phyloP scores from a whole-genome alignment of 768 basidiomycete species.

The Auriscalpium microsporum region DNA sequence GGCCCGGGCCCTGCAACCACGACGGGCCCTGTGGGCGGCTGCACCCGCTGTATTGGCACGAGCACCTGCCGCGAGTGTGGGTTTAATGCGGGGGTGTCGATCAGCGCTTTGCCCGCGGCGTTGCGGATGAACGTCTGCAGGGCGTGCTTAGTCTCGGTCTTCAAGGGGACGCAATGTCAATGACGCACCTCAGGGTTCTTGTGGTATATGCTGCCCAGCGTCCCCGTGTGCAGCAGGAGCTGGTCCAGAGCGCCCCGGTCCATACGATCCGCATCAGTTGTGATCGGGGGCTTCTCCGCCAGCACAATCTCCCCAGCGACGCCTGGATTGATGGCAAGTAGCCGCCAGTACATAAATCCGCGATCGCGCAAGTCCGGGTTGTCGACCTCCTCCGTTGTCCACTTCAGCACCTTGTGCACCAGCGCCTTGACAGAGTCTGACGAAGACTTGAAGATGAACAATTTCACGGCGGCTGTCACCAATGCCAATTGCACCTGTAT shows the following conservation, averaged over 20 bases:
- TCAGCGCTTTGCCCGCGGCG: conserved; percentile 72
- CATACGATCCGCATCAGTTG: conserved; percentile 97
- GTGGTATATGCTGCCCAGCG: conserved; percentile 93
- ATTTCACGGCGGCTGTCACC: conserved; percentile 89
- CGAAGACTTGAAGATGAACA: conserved; percentile 84
- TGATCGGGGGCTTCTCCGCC: conserved; percentile 89
- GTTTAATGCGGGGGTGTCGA: conserved; percentile 88
- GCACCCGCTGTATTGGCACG: conserved; percentile 48
- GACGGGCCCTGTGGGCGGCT: conserved; percentile 35
- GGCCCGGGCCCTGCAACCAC: conserved; percentile 59
- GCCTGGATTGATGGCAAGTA: conserved; percentile 87
- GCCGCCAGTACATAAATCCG: conserved; percentile 99
- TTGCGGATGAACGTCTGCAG: conserved; percentile 77
- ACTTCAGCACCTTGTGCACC: conserved; percentile 91
- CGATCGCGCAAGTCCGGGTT: conserved; percentile 96
- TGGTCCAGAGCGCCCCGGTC: conserved; percentile 95
- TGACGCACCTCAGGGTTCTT: conserved; percentile 82
- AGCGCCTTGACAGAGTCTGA: conserved; percentile 82
- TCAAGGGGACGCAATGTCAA: neutral
- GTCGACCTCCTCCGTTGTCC: conserved; percentile 95
- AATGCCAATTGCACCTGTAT: conserved; percentile 88
- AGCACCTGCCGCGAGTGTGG: conserved; percentile 66
- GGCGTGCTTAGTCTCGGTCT: neutral
- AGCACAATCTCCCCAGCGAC: conserved; percentile 87
- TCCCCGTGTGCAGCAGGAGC: conserved; percentile 86